Evolutionary conservation across 2,329 filamentous ascomycete genomes (phyloP), one percentile per base, ranked within the genome.

Genomic region (Pyrenophora seminiperda): DNA sequence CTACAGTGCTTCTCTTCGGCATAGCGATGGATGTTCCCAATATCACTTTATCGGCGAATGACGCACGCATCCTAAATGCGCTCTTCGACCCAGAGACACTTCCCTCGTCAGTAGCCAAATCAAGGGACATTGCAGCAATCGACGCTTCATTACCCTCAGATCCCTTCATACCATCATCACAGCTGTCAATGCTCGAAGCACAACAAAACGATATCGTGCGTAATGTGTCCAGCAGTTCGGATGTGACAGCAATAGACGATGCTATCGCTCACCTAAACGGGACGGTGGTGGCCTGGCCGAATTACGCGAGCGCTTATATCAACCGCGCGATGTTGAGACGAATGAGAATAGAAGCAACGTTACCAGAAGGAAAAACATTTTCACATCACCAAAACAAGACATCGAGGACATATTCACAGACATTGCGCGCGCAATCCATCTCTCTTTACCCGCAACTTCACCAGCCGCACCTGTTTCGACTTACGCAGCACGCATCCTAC

Each of bases 271-370:
- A 75, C 5, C 75, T 92, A 4, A 77, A 79, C 22, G 66, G 71
- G 2, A 76, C 91, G 24, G 81, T 91, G 32, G 63, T 75, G 2
- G 72, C 81, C 18, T 68, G 83, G 44, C 86, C 88, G 3, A 72
- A 75, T 24, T 92, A 92, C 70, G 87, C 88, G 17, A 89, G 86
- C 56, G 87, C 85, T 5, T 81, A 84, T 50, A 88, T 91, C 68
- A 92, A 93, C 71, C 81, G 88, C 41, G 89, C 86, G 2, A 89
- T 92, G 69, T 79, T 86, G 7, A 62, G 81, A 22, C 76, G 87
- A 17, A 76, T 86, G 39, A 72, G 85, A 47, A 84, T 87, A 4
- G 66, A 68, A 53, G 41, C 50, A n/a, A 5, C 52, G n/a, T 6
- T 65, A 3, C 9, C 31, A 36, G n/a, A 24, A 10, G 19, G 20